Evolutionary conservation across 371 early-diverging fungal genomes (phyloP).

Genomic region (Mucor circinelloides): DNA sequence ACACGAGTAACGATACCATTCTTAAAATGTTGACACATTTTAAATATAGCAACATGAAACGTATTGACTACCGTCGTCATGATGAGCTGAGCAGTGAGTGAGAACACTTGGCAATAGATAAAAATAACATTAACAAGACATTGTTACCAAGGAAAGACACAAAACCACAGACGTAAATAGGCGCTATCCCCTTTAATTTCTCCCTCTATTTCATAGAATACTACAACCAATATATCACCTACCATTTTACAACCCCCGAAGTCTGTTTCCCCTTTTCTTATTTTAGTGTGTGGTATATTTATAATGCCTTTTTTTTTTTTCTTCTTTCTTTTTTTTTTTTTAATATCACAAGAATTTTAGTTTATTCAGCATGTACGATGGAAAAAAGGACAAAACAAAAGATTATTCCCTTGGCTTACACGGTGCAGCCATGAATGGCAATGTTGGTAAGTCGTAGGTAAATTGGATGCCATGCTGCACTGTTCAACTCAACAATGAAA

Average conservation of each 20-base stretch:
- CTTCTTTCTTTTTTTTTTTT: not conserved
- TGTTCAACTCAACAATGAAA: not conserved
- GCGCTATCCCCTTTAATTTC: not conserved
- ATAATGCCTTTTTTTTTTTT: not conserved
- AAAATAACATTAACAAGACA: not conserved
- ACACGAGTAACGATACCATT: not conserved
- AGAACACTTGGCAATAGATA: not conserved
- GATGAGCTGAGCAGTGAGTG: not conserved
- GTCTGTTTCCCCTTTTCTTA: slow-evolving; percentile 1
- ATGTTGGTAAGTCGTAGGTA: slow-evolving; percentile 52
- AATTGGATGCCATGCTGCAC: not conserved
- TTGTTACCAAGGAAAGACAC: not conserved
- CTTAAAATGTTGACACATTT: not conserved
- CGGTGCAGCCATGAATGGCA: slow-evolving; percentile 66
- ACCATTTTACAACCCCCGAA: not conserved
- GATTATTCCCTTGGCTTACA: slow-evolving; percentile 57
- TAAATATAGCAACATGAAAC: slow-evolving; percentile 2
- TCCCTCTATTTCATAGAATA: not conserved
- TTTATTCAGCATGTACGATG: slow-evolving; percentile 17
- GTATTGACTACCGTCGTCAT: not conserved
- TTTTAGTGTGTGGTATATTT: not conserved
- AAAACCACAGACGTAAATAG: not conserved
- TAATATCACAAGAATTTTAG: not conserved
- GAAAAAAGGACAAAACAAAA: slow-evolving; percentile 37
- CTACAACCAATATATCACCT: not conserved